Conservation (phyloP, 2,329 filamentous ascomycete genomes). For the Paecilomyces niveus region DNA sequence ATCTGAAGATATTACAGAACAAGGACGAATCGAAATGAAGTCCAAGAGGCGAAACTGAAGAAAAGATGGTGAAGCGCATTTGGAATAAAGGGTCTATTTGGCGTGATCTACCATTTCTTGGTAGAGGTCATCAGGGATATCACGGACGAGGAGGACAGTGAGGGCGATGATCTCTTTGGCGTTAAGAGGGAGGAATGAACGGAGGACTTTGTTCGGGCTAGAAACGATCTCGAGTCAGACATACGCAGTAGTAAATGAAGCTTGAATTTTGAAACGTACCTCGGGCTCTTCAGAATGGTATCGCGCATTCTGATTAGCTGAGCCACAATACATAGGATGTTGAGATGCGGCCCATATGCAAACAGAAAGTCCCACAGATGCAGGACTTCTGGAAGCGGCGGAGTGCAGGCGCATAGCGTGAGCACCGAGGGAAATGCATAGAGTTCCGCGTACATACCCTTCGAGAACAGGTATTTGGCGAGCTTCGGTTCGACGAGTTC, state of each 20-base stretch:
- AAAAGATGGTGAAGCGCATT: neutral
- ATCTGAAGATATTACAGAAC: neutral
- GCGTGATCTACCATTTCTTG: constrained; percentile 84
- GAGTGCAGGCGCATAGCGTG: constrained; percentile 91
- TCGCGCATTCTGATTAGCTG: constrained; percentile 85
- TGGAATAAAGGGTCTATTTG: constrained; percentile 28
- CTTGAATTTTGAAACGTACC: constrained; percentile 47
- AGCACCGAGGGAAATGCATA: constrained; percentile 95
- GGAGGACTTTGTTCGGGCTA: constrained; percentile 87
- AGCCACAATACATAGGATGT: constrained; percentile 92
- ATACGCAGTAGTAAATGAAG: constrained; percentile 7
- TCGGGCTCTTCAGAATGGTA: constrained; percentile 73
- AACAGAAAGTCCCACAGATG: constrained; percentile 96
- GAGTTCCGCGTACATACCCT: constrained; percentile 84
- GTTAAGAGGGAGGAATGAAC: constrained; percentile 77
- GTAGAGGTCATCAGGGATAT: constrained; percentile 86
- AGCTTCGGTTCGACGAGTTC: constrained; percentile 87
- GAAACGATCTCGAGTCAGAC: constrained; percentile 1
- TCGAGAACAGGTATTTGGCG: constrained; percentile 72
- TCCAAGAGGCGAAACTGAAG: neutral
- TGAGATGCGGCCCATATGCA: constrained; percentile 89
- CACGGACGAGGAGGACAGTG: constrained; percentile 77
- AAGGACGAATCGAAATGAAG: neutral
- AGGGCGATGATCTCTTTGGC: constrained; percentile 77
- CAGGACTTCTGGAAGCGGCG: constrained; percentile 85